Evolutionary conservation across 805 yeast genomes (phyloP).

Genomic region (Schizosaccharomyces lindneri): DNA sequence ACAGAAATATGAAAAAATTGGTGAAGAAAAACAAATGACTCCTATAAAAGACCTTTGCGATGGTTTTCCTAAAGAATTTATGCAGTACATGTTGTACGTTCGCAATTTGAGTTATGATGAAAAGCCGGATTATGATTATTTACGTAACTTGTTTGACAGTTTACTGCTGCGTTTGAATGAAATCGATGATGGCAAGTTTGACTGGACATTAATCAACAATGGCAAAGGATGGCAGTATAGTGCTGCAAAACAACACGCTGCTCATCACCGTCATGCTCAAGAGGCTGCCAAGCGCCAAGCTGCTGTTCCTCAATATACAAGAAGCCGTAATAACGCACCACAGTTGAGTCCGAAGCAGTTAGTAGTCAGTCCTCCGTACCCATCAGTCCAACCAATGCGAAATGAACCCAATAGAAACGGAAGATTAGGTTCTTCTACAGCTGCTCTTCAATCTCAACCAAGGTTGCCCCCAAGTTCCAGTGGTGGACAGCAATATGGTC

Average conservation of each 20-base stretch:
- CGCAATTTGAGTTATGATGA: slow-evolving; percentile 79
- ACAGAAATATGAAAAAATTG: slow-evolving; percentile 91
- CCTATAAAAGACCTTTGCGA: slow-evolving; percentile 64
- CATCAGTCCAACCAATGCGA: too few species aligned
- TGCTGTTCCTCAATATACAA: background rate
- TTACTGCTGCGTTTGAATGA: slow-evolving; percentile 51
- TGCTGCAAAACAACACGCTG: background rate
- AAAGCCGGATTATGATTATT: slow-evolving; percentile 78
- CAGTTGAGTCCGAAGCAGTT: background rate
- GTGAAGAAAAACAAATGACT: slow-evolving; percentile 83
- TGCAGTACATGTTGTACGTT: slow-evolving; percentile 69
- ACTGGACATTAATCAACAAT: slow-evolving; percentile 90
- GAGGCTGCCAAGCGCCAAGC: background rate
- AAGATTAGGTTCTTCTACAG: too few species aligned
- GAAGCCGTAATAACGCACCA: background rate
- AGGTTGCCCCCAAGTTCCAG: too few species aligned
- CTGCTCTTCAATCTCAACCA: too few species aligned
- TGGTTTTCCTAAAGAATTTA: slow-evolving; percentile 80
- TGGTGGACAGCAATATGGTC: too few species aligned
- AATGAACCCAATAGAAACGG: too few species aligned
- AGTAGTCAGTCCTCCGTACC: too few species aligned
- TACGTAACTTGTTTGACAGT: slow-evolving; percentile 50
- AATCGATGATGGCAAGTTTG: slow-evolving; percentile 67
- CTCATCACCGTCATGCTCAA: background rate
- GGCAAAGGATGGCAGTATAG: slow-evolving; percentile 91